phyloP scores from a whole-genome alignment of 495 filamentous ascomycete species.

The Sordaria brevicollis region DNA sequence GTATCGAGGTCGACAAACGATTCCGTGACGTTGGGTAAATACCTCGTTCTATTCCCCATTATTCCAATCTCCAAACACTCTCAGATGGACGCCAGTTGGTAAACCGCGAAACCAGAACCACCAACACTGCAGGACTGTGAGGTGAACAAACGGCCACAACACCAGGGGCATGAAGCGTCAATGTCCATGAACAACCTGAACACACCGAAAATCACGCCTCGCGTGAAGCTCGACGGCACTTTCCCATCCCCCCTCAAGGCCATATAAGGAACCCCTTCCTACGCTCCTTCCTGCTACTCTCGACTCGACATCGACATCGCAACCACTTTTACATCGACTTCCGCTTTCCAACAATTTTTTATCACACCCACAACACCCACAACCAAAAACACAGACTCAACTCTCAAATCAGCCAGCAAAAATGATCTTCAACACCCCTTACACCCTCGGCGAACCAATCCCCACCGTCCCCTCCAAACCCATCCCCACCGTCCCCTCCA shows the following conservation, averaged over 20 bases:
- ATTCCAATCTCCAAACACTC: no score
- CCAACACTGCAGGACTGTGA: not conserved
- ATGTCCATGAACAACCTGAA: not conserved
- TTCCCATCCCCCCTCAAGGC: not conserved
- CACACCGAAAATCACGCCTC: not conserved
- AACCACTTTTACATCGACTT: not conserved
- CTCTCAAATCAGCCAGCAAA: not conserved
- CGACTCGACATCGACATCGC: not conserved
- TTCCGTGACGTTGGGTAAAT: not conserved
- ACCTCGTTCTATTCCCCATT: not conserved
- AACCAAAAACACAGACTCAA: not conserved
- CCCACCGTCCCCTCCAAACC: not conserved
- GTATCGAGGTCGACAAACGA: not conserved
- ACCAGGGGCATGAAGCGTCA: not conserved
- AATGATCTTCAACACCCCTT: not conserved
- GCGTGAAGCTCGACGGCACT: not conserved
- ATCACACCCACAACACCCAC: not conserved
- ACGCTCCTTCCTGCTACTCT: not conserved
- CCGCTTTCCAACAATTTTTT: not conserved
- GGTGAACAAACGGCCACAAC: not conserved
- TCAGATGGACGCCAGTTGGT: not conserved
- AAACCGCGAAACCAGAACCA: not conserved
- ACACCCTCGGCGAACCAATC: not conserved
- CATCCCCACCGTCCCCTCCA: not conserved
- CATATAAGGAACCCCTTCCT: not conserved